Evolutionary conservation across 768 basidiomycete species (phyloP).

Genomic region (Boletus patriciae): DNA sequence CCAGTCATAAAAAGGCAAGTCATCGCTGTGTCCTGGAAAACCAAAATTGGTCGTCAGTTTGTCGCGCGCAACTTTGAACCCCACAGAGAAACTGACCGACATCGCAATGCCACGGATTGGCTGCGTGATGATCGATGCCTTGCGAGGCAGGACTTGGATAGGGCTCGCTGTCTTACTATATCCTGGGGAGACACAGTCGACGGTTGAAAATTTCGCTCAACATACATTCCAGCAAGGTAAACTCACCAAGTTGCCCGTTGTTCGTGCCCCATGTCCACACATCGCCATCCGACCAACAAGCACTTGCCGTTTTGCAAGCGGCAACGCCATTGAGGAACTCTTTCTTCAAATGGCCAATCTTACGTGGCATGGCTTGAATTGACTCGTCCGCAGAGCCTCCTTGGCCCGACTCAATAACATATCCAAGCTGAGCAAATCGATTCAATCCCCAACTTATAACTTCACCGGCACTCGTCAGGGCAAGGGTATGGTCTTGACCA

Average conservation of each 20-base stretch:
- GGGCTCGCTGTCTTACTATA: constrained; percentile 76
- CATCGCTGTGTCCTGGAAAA: constrained; percentile 74
- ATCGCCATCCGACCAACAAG: constrained; percentile 75
- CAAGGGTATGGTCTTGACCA: constrained; percentile 94
- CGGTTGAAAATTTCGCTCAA: not conserved
- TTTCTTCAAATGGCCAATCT: constrained; percentile 77
- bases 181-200: constrained; percentile 40
- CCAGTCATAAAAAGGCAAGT: constrained; percentile 73
- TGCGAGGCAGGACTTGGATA: constrained; percentile 73
- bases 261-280: constrained; percentile 95
- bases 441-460: constrained; percentile 91
- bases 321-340: constrained; percentile 79
- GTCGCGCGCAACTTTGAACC: not conserved
- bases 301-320: constrained; percentile 83
- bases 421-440: constrained; percentile 87
- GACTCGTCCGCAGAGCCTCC: constrained; percentile 60
- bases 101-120: constrained; percentile 72
- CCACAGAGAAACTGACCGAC: constrained; percentile 49
- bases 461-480: constrained; percentile 76
- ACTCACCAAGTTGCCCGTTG: constrained; percentile 81
- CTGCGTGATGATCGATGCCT: constrained; percentile 74
- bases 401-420: constrained; percentile 60
- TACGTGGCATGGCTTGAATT: constrained; percentile 73
- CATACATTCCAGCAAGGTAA: not conserved
- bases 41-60: not conserved